Base-by-base conservation (phyloP, 1,284 basidiomycete genomes). In the Crepidotus sp. region DNA sequence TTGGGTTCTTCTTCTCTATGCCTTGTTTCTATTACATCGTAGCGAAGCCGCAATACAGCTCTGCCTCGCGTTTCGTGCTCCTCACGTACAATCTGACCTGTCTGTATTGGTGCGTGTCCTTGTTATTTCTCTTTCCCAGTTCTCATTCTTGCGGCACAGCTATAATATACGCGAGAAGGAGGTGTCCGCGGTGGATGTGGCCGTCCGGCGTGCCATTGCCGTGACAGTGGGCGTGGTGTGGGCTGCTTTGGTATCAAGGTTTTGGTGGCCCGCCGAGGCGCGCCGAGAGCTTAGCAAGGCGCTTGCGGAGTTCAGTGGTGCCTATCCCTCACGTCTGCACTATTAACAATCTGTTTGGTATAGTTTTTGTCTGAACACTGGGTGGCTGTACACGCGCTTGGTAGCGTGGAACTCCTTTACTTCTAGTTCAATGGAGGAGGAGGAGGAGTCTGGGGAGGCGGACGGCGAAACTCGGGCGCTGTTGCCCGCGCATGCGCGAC, bases 231-330 rank as follows among this genome's bases (percentile, higher is more conserved):
- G 94, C 11, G 90, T 95, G 0, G 61, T 94, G 0, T 98, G 89
- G 85, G 93, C 92, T 0, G 77, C 82, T 2, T 63, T 96, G 21
- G 80, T 97, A 10, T 93, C 89, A 5, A 73, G 89, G 36, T 83
- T 86, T 52, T 91, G 93, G 81, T 98, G 94, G 93, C 94, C 95
- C 1, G 79, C 88, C 15, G 94, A 96, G 59, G 94, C 94, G 0
- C 70, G 94, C 41, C 70, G 86, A 22, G 93, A 97, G 63, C 69
- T 98, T 2, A 79, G 84, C 30, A 80, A 80, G 49, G 85, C 80
- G 0, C 71, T 97, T 3, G 84, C 89, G 64, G 91, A 97, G 89
- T 87, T 44, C 57, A 61, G 81, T 70, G 3, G 10, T 11, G 9
- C 15, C 10, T 35, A 17, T 41, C 34, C 14, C 6, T n/a, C 11